A percentile compares a stretch with the other conserved stretches of the same genome.
Conservation (phyloP, 2,329 filamentous ascomycete genomes). For the Trichoderma gracile region DNA sequence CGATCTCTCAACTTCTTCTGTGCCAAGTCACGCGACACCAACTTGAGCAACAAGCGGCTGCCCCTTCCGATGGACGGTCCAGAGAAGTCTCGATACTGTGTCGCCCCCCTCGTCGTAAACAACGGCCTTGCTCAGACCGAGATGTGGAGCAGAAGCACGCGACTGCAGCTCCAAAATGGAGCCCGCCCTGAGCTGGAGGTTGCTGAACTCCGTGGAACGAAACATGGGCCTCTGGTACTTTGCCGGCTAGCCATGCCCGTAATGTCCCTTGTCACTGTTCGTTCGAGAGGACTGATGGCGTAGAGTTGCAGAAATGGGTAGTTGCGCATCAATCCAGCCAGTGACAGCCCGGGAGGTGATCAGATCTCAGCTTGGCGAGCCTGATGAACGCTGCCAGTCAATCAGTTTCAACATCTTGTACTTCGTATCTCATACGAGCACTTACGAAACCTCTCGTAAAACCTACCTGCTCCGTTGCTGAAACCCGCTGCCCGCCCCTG, state of each 20-base stretch:
- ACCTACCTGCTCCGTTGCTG: neutral
- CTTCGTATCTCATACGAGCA: neutral
- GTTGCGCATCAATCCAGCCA: too few species aligned
- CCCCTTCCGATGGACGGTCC: neutral
- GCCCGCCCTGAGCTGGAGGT: neutral
- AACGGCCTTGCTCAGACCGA: slow-evolving; percentile 5
- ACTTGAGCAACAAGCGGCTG: neutral
- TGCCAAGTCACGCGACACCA: slow-evolving; percentile 13
- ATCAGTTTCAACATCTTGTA: too few species aligned
- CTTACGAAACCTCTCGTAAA: neutral
- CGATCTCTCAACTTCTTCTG: neutral
- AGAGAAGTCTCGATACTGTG: neutral
- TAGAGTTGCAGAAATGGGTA: too few species aligned
- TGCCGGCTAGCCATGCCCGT: neutral
- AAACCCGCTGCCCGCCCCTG: neutral
- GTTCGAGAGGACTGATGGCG: too few species aligned
- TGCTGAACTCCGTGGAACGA: neutral
- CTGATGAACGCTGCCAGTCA: too few species aligned
- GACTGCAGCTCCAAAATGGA: slow-evolving; percentile 10
- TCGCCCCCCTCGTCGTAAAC: neutral
- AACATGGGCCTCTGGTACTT: neutral
- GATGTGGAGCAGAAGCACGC: slow-evolving; percentile 19
- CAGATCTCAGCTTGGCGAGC: too few species aligned
- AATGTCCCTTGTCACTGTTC: too few species aligned
- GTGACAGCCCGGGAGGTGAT: too few species aligned